These are phyloP conservation scores for Cenchrus americanus DNA, from an alignment of 176 grass and related monocot genomes.

Conservation along the genomic window DNA sequence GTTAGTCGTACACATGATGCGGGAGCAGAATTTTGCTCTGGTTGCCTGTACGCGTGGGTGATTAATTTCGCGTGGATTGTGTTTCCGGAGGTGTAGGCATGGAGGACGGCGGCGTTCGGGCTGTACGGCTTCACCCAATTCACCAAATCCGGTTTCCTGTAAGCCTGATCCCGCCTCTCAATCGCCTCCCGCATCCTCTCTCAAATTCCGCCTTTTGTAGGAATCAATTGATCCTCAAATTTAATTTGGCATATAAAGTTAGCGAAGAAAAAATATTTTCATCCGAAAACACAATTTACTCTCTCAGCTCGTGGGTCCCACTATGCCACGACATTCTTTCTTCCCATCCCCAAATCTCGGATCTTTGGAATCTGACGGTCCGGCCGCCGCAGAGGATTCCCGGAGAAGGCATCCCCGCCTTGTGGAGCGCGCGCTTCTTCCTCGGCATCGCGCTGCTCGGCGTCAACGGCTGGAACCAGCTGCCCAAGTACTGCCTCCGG, in stretches of 20 bases:
- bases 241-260: background rate
- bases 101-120: constrained; percentile 83
- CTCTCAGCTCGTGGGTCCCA: too few relatives aligned
- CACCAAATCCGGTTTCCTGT: constrained; percentile 90
- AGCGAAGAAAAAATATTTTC: too few relatives aligned
- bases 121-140: constrained; percentile 93
- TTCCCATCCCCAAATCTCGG: too few relatives aligned
- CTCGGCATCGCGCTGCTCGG: constrained; percentile 52
- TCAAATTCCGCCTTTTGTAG: background rate
- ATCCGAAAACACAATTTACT: too few relatives aligned
- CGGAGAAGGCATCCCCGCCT: too few relatives aligned
- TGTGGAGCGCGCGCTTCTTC: too few relatives aligned
- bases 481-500: constrained; percentile 56
- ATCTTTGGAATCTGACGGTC: too few relatives aligned
- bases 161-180: constrained; percentile 26
- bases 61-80: constrained; percentile 16
- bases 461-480: constrained; percentile 50
- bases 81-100: constrained; percentile 51
- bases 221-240: background rate
- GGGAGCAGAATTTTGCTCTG: background rate
- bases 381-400: too few relatives aligned
- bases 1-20: background rate
- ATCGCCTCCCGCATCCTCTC: background rate
- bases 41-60: background rate
- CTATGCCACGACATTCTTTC: too few relatives aligned